Base-by-base conservation (phyloP, 2,329 filamentous ascomycete species). In the Hypoxylon sp. region DNA sequence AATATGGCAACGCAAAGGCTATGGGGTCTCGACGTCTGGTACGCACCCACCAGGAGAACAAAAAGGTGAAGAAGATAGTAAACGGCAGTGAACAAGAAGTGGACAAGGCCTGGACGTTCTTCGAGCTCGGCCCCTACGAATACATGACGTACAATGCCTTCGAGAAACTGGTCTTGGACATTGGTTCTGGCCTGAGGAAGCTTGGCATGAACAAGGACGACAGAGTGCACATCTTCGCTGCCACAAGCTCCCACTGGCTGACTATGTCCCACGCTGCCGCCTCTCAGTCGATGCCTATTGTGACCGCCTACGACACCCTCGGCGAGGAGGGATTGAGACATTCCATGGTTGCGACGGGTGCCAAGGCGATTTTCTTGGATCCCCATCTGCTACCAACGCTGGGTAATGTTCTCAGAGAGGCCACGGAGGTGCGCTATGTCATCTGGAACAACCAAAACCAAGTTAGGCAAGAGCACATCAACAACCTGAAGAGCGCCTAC, bases 21-120 rank as follows among this genome's bases (percentile, higher is more conserved):
- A 80, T 92, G 70, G 93, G 91, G 66, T 89, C 87, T 71, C 89
- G 93, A 69, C 89, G 87, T 77, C 84, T 96, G 64, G 80, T 96
- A 79, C 86, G 90, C 78, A 90, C 89, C 33, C 92, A 96, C 78
- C 85, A 89, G 71, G 93, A 96, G 81, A 91, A 88, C 73, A 96
- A 95, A 84, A 95, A 93, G 84, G 82, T 96, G 77, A 96, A 95
- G 87, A 96, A 94, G 85, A 85, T 93, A 61, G 82, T 96, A 45
- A 91, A 96, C 77, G 93, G 93, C 69, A 85, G 90, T 74, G 90
- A 95, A 83, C 82, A 87, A 74, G 87, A 93, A 79, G 87, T 94
- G 26, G 91, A 95, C 78, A 96, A 96, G 87, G 86, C 92, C 75
- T 96, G 93, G 93, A 91, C 89, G 60, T 96, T 91, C 80, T 96